Conservation (phyloP, 805 yeast genomes). For the Monosporozyma yasuniensis region DNA sequence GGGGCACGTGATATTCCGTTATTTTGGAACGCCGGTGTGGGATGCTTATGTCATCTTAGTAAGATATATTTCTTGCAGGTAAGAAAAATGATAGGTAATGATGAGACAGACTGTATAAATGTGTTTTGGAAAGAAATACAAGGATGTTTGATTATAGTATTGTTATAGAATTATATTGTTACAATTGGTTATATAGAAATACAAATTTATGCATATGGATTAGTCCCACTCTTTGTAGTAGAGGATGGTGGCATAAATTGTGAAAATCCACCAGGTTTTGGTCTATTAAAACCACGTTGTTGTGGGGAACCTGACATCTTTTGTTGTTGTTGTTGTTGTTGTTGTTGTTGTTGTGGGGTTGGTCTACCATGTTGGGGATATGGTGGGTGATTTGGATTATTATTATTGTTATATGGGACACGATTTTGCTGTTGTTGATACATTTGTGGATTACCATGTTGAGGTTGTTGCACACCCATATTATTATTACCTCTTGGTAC, state of each 20-base stretch:
- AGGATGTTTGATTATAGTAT: neutral
- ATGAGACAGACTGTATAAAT: too few relatives aligned
- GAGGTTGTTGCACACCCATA: neutral
- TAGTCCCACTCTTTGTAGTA: neutral
- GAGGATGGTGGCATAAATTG: constrained; percentile 18
- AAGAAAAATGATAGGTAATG: too few relatives aligned
- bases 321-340: constrained; percentile 7
- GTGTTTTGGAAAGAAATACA: too few relatives aligned
- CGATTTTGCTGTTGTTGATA: neutral
- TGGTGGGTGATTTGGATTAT: neutral
- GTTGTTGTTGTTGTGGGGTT: constrained; percentile 3
- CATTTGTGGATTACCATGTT: neutral
- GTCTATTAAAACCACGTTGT: neutral
- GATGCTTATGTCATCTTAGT: too few relatives aligned
- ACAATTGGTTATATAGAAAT: neutral
- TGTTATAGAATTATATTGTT: neutral
- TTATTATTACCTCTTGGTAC: neutral
- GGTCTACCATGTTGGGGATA: neutral
- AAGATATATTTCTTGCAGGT: too few relatives aligned
- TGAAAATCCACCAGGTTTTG: constrained; percentile 15
- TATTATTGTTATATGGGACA: neutral
- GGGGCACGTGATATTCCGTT: neutral
- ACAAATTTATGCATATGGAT: constrained; percentile 1
- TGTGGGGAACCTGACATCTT: constrained; percentile 3
- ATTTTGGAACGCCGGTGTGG: too few relatives aligned